These are phyloP conservation scores for Gymnopilus junonius DNA, from an alignment of 768 basidiomycete genomes.

Conservation along the genomic window DNA sequence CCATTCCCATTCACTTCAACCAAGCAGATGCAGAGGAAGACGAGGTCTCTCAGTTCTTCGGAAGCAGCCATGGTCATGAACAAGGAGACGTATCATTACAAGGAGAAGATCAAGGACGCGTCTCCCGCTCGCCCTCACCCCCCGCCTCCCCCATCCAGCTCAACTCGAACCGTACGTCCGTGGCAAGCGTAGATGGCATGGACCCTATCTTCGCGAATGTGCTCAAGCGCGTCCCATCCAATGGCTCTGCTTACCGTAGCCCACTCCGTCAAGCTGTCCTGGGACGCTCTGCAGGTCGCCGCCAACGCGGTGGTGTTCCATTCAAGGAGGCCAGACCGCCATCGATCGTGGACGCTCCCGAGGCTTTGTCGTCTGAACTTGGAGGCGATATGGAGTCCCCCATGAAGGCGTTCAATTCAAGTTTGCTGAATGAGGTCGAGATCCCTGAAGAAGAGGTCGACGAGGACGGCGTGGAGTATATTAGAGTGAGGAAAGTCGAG, in stretches of 20 bases:
- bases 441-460: constrained; percentile 33
- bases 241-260: constrained; percentile 52
- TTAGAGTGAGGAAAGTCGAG: constrained; percentile 47
- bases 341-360: constrained; percentile 73
- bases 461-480: constrained; percentile 35
- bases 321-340: constrained; percentile 73
- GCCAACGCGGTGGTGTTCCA: constrained; percentile 67
- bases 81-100: constrained; percentile 32
- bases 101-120: constrained; percentile 23
- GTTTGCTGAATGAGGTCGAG: constrained; percentile 43
- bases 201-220: constrained; percentile 85
- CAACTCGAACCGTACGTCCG: constrained; percentile 66
- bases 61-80: constrained; percentile 28
- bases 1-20: constrained; percentile 42
- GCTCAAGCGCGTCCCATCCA: constrained; percentile 61
- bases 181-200: constrained; percentile 85
- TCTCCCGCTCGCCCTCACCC: constrained; percentile 38
- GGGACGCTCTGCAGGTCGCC: constrained; percentile 53
- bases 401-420: constrained; percentile 35
- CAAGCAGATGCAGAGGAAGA: constrained; percentile 40
- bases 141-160: constrained; percentile 31
- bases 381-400: constrained; percentile 36
- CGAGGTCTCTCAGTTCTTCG: constrained; percentile 40
- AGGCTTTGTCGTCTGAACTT: constrained; percentile 72
- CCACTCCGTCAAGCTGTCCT: constrained; percentile 66